These are phyloP conservation scores for Russula sp. DNA, from an alignment of 768 basidiomycete genomes.

Conservation along the genomic window DNA sequence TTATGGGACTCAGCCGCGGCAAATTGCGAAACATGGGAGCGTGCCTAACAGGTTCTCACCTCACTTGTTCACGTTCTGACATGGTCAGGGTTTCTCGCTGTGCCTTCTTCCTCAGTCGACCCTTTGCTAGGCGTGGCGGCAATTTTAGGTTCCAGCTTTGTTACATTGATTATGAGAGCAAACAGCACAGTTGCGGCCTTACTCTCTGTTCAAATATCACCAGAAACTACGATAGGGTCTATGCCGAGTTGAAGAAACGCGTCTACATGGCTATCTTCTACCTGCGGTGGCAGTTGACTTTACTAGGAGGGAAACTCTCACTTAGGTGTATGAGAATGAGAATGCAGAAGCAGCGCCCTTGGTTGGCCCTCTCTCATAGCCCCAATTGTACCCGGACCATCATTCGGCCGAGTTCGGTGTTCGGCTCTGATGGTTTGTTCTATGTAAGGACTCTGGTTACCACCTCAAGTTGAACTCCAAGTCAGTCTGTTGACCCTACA, in stretches of 20 bases:
- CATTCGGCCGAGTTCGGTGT: constrained; percentile 68
- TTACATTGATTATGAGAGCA: too few relatives aligned
- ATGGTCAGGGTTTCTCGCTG: constrained; percentile 55
- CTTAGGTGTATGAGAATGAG: constrained; percentile 46
- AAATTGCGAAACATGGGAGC: too few relatives aligned
- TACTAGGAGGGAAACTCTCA: constrained; percentile 39
- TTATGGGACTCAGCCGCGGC: too few relatives aligned
- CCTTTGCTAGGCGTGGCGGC: too few relatives aligned
- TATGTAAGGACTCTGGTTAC: too few relatives aligned
- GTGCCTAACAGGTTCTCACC: too few relatives aligned
- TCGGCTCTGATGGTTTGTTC: constrained; percentile 76
- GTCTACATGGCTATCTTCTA: constrained; percentile 33
- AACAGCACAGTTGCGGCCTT: too few relatives aligned
- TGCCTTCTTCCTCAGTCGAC: constrained; percentile 9
- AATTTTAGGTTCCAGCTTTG: too few relatives aligned
- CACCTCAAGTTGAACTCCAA: too few relatives aligned
- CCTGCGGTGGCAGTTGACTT: constrained; percentile 43
- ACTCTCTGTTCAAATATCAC: constrained; percentile 49
- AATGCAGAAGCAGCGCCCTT: too few relatives aligned
- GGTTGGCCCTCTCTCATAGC: constrained; percentile 39
- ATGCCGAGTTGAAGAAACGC: constrained; percentile 28
- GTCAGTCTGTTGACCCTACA: not conserved
- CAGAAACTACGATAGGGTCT: constrained; percentile 37
- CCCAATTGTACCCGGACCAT: constrained; percentile 49
- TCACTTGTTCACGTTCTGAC: too few relatives aligned